These are phyloP conservation scores for Gossypium lobatum DNA, from an alignment of 441 rosid genomes.

Conservation along the genomic window DNA sequence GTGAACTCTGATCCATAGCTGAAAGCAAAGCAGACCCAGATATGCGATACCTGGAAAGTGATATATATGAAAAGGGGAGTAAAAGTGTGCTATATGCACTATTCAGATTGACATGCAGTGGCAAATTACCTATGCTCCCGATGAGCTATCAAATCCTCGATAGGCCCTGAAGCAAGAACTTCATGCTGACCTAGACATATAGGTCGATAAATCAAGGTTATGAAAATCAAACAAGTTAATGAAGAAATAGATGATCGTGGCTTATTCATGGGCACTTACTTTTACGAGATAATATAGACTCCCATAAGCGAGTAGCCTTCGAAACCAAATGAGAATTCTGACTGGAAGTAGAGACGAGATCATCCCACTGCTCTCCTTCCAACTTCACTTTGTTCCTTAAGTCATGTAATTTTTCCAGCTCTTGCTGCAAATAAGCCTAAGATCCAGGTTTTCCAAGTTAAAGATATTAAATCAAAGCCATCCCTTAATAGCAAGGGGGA, in stretches of 20 bases:
- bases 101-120: constrained; percentile 7
- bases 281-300: constrained; percentile 86
- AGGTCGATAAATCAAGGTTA: neutral
- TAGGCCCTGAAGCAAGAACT: constrained; percentile 98
- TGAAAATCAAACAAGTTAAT: neutral
- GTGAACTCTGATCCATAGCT: constrained; percentile 98
- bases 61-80: constrained; percentile 18
- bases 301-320: constrained; percentile 93
- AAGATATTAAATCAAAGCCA: constrained; percentile 3
- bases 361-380: constrained; percentile 98
- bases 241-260: neutral
- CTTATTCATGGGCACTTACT: constrained; percentile 35
- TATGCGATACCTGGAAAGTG: constrained; percentile 83
- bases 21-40: constrained; percentile 93
- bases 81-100: constrained; percentile 7
- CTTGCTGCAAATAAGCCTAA: constrained; percentile 98
- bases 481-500: neutral
- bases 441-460: constrained; percentile 23
- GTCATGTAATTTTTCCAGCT: constrained; percentile 90
- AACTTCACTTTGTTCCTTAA: constrained; percentile 91
- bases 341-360: constrained; percentile 91
- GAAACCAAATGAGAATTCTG: constrained; percentile 95
- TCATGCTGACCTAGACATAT: constrained; percentile 80
- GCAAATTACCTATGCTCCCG: constrained; percentile 89
- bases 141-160: constrained; percentile 97